Evolutionary conservation across 371 early-diverging fungal genomes (phyloP).

Genomic region (Mucor circinelloides): DNA sequence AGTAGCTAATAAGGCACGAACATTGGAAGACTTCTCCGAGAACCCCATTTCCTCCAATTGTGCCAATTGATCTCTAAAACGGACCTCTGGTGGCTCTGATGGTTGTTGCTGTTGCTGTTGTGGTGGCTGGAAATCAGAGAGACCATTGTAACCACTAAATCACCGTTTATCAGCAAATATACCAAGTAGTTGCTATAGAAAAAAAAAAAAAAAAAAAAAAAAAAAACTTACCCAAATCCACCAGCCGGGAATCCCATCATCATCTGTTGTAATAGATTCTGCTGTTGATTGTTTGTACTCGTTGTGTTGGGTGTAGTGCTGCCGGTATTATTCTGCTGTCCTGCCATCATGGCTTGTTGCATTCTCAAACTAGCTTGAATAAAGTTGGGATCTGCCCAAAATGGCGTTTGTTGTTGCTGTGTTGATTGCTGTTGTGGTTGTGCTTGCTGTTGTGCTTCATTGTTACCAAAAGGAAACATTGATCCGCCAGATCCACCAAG

Average conservation of each 20-base stretch:
- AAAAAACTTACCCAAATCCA: conserved; percentile 20
- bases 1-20: conserved; percentile 73
- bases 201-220: neutral
- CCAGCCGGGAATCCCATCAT: conserved; percentile 25
- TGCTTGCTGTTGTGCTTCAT: conserved; percentile 30
- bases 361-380: conserved; percentile 46
- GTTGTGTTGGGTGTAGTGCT: neutral
- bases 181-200: neutral
- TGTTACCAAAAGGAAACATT: conserved; percentile 40
- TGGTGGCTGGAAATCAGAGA: conserved; percentile 4
- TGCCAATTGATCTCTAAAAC: conserved; percentile 71
- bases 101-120: conserved; percentile 9
- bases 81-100: conserved; percentile 59
- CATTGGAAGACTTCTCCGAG: conserved; percentile 69
- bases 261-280: conserved; percentile 26
- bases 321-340: conserved; percentile 10
- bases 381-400: conserved; percentile 54
- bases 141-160: conserved; percentile 2
- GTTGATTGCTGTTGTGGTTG: conserved; percentile 21
- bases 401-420: conserved; percentile 25
- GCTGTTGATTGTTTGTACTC: conserved; percentile 22
- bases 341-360: conserved; percentile 36
- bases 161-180: too few relatives aligned
- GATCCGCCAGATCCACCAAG: conserved; percentile 18
- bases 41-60: conserved; percentile 89